These are phyloP conservation scores for Boletus mariae DNA, from an alignment of 1,284 basidiomycete species.

Conservation along the genomic window DNA sequence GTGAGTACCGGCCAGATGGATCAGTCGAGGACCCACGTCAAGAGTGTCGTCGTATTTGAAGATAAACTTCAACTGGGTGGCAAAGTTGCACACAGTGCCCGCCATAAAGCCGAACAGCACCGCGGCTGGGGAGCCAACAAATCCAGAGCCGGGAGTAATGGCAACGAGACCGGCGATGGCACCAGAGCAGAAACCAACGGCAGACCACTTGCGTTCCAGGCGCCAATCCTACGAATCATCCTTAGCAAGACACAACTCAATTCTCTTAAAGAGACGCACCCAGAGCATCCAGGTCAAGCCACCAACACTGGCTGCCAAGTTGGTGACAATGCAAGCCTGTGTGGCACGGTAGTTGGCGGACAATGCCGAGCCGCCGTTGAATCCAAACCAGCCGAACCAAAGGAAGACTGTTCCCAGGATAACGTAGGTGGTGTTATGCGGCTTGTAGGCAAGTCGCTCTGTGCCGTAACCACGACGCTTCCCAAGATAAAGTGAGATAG, in stretches of 20 bases:
- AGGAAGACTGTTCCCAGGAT: constrained; percentile 91
- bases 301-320: constrained; percentile 81
- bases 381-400: constrained; percentile 99
- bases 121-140: constrained; percentile 80
- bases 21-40: constrained; percentile 49
- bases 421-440: constrained; percentile 85
- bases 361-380: constrained; percentile 85
- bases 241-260: background rate
- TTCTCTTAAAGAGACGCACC: constrained; percentile 35
- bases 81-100: constrained; percentile 87
- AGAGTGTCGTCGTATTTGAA: constrained; percentile 75
- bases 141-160: constrained; percentile 91
- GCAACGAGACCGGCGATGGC: constrained; percentile 88
- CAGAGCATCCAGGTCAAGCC: constrained; percentile 94
- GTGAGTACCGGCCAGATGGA: background rate
- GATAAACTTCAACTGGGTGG: constrained; percentile 88
- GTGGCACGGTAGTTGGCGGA: constrained; percentile 86
- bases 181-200: constrained; percentile 95
- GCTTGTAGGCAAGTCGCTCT: constrained; percentile 85
- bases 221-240: constrained; percentile 67
- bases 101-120: constrained; percentile 85
- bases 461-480: constrained; percentile 91
- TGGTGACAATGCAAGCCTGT: constrained; percentile 91
- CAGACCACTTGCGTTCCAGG: constrained; percentile 89
- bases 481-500: constrained; percentile 91